Conservation (phyloP, 495 filamentous ascomycete genomes). For the Chaetomium cochliodes region DNA sequence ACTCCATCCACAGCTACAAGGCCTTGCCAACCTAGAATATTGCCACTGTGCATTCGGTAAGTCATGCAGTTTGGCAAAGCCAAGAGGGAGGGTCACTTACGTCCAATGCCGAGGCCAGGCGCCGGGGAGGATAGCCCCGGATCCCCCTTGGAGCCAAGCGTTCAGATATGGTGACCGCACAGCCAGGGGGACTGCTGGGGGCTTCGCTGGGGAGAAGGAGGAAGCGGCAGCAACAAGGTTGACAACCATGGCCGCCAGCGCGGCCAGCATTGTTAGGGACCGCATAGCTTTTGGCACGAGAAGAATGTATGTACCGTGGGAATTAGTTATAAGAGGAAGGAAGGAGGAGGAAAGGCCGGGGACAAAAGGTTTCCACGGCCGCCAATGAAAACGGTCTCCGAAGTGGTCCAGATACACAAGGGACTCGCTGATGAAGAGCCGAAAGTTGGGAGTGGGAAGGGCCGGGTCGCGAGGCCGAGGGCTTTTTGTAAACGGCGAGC, state of each 20-base stretch:
- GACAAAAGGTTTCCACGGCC: background rate
- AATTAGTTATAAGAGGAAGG: background rate
- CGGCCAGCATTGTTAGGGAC: conserved; percentile 17
- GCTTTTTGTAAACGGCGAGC: conserved; percentile 18
- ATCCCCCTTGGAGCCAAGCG: conserved; percentile 34
- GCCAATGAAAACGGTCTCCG: background rate
- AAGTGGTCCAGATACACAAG: conserved; percentile 6
- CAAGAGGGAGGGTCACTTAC: conserved; percentile 22
- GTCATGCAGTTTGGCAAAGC: conserved; percentile 28
- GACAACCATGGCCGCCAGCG: conserved; percentile 18
- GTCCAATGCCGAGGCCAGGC: conserved; percentile 35
- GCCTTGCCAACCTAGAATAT: conserved; percentile 75
- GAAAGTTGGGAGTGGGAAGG: background rate
- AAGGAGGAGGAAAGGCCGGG: background rate
- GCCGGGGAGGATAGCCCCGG: conserved; percentile 29
- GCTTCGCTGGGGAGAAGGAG: conserved; percentile 26
- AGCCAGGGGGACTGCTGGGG: conserved; percentile 32
- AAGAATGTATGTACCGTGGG: no score
- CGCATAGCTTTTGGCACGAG: conserved; percentile 12
- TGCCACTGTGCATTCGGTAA: conserved; percentile 59
- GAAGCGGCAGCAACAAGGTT: conserved; percentile 15
- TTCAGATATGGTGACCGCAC: conserved; percentile 37
- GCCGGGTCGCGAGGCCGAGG: background rate
- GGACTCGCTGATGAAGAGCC: background rate
- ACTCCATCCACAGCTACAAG: conserved; percentile 53